Evolutionary conservation across 306 rosid species (phyloP).

Genomic region (Arachis stenosperma): DNA sequence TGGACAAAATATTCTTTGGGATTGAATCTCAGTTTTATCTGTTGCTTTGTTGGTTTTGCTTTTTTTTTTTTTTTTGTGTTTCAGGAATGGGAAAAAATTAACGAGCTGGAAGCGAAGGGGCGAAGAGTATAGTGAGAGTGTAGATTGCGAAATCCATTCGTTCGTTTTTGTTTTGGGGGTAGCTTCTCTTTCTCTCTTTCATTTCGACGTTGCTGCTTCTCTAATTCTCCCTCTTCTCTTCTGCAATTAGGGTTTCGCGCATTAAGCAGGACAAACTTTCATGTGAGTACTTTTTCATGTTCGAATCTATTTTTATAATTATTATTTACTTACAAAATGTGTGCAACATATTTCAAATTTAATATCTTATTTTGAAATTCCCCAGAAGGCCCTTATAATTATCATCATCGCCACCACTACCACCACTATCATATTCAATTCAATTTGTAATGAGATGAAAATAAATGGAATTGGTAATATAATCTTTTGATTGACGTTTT

Average conservation of each 20-base stretch:
- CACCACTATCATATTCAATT: no score
- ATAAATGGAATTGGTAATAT: neutral
- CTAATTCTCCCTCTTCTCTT: slow-evolving; percentile 56
- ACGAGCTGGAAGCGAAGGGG: neutral
- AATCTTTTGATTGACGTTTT: neutral
- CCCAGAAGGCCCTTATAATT: no score
- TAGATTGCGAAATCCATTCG: neutral
- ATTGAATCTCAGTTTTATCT: neutral
- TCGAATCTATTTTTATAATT: slow-evolving; percentile 2
- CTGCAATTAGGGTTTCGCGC: slow-evolving; percentile 64
- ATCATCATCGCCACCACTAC: no score
- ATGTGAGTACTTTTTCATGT: slow-evolving; percentile 47
- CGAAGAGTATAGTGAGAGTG: neutral
- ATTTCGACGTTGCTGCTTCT: slow-evolving; percentile 35
- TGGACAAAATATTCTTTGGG: neutral
- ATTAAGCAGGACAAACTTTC: slow-evolving; percentile 26
- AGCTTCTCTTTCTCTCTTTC: slow-evolving; percentile 31
- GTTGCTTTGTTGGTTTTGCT: neutral
- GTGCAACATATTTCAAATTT: neutral
- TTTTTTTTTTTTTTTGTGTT: slow-evolving; percentile 19
- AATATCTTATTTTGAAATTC: neutral
- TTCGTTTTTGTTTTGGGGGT: neutral
- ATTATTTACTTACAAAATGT: neutral
- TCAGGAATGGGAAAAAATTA: slow-evolving; percentile 14
- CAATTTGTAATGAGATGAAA: no score